These are phyloP conservation scores for Volvariella volvacea DNA, from an alignment of 1,284 basidiomycete species.

Conservation along the genomic window DNA sequence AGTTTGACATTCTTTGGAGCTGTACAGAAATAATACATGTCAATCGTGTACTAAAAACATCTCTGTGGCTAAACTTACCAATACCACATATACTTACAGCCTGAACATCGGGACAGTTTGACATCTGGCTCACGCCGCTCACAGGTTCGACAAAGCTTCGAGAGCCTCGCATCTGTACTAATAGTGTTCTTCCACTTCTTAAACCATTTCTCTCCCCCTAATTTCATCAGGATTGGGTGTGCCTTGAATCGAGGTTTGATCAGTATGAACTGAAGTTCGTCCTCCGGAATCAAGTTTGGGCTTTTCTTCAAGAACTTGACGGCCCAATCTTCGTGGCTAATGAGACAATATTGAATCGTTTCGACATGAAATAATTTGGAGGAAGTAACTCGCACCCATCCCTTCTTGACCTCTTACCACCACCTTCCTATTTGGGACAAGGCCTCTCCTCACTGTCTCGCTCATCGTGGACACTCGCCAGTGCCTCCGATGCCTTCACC, in stretches of 20 bases:
- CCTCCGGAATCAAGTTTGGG: not conserved
- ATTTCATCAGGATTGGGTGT: not conserved
- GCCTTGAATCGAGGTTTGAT: not conserved
- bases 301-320: not conserved
- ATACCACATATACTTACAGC: slow-evolving; percentile 2
- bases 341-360: not conserved
- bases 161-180: not conserved
- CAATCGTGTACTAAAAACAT: not conserved
- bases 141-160: not conserved
- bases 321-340: slow-evolving; percentile 1
- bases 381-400: too few relatives aligned
- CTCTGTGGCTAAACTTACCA: not conserved
- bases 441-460: too few relatives aligned
- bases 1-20: not conserved
- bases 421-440: too few relatives aligned
- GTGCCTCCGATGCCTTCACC: too few relatives aligned
- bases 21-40: not conserved
- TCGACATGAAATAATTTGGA: too few relatives aligned
- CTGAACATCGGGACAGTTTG: not conserved
- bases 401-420: too few relatives aligned
- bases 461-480: too few relatives aligned
- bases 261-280: not conserved
- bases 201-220: not conserved
- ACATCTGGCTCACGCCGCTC: not conserved
- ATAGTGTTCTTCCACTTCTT: not conserved